Base-by-base conservation (phyloP, 1,139 yeast genomes). In the Saccharomycopsis phalli region DNA sequence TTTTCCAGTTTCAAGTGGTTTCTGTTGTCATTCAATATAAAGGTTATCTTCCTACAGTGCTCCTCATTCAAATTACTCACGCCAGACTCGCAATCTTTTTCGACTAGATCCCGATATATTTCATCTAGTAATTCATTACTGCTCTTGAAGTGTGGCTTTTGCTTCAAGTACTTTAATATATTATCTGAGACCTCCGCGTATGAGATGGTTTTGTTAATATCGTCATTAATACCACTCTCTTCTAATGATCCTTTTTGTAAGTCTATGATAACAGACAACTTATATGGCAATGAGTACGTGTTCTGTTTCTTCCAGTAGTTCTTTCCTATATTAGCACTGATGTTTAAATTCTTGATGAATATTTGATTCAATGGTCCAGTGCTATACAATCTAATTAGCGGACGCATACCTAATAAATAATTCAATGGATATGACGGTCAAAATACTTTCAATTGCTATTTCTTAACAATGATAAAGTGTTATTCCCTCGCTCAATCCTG, bases 271-370 rank as follows among this genome's bases (percentile, higher is more conserved):
- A 44, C 23, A 17, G 38, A 34, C 13, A 44, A 26, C 5, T 39
- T 28, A 23, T 44, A 44, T 5, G 13, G 18, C 17, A 44, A 27
- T n/a, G 47, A 41, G 11, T 32, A 29, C 13, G 17, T 37, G 25
- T 42, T 38, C n/a, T 20, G 14, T n/a, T 33, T 37, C 28, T 27
- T 30, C 47, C 47, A 44, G 27, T 44, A 44, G 16, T 31, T 44
- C 13, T 38, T 41, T n/a, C 47, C 47, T 20, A 44, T 36, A 8
- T 28, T 30, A n/a, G 42, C 44, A 31, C 26, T 34, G 14, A 44
- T 33, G 3, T 36, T 33, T 32, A 44, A 34, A 25, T 41, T 32
- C 11, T 44, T 33, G 18, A 44, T 34, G 31, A 36, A 44, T 16
- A 44, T 41, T 17, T 38, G 32, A 14, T 22, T 37, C n/a, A n/a